Conservation (phyloP, 768 basidiomycete species). For the Chalciporus piperatus region DNA sequence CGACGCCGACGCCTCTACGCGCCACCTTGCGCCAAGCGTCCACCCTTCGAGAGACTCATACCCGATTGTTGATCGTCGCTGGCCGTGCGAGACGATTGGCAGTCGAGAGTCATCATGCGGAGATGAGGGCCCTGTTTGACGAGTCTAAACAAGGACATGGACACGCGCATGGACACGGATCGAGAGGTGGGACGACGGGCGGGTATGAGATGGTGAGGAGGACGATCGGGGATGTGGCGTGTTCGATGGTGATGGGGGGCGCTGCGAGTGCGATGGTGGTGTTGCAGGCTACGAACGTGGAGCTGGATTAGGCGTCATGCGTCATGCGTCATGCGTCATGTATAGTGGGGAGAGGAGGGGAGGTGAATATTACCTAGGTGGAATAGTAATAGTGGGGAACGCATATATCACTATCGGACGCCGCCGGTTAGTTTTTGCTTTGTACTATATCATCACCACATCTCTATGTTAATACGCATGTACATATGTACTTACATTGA, state of each 20-base stretch:
- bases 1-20: constrained; percentile 60
- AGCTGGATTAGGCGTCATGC: neutral
- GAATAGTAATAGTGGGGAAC: too few relatives aligned
- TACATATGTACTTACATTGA: too few relatives aligned
- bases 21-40: constrained; percentile 46
- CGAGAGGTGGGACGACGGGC: neutral
- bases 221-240: constrained; percentile 85
- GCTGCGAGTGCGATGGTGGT: constrained; percentile 58
- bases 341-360: too few relatives aligned
- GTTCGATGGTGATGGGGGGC: constrained; percentile 69
- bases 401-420: too few relatives aligned
- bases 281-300: constrained; percentile 54
- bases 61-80: constrained; percentile 57
- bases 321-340: too few relatives aligned
- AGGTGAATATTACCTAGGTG: too few relatives aligned
- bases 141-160: constrained; percentile 34
- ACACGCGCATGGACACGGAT: too few relatives aligned
- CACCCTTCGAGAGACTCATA: constrained; percentile 21
- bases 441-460: too few relatives aligned
- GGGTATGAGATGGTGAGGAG: constrained; percentile 48
- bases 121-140: constrained; percentile 62
- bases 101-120: constrained; percentile 66
- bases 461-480: too few relatives aligned
- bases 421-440: too few relatives aligned
- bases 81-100: constrained; percentile 78